These are phyloP conservation scores for Nemania sp. DNA, from an alignment of 2,329 filamentous ascomycete genomes.

Conservation along the genomic window DNA sequence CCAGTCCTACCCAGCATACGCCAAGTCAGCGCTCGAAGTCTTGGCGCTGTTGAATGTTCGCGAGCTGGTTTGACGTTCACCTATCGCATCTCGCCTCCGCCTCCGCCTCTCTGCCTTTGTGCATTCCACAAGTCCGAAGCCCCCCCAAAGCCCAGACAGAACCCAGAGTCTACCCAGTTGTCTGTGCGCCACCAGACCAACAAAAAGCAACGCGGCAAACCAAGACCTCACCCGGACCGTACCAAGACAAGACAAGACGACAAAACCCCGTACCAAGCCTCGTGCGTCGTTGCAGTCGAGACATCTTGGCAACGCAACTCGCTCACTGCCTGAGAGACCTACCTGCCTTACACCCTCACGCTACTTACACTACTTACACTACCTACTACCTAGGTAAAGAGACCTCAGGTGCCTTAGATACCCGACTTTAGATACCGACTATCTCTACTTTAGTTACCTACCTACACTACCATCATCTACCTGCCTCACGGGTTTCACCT, in stretches of 20 bases:
- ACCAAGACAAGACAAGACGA: too few relatives aligned
- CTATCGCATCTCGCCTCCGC: slow-evolving; percentile 17
- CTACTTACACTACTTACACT: too few relatives aligned
- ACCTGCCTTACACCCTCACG: too few relatives aligned
- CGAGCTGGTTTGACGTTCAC: slow-evolving; percentile 7
- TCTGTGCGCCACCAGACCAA: slow-evolving; percentile 9
- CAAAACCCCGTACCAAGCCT: slow-evolving; percentile 14
- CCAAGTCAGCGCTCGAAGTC: slow-evolving; percentile 20
- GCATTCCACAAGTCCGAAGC: slow-evolving; percentile 12
- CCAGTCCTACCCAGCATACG: background rate
- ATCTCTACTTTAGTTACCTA: too few relatives aligned
- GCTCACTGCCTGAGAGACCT: background rate
- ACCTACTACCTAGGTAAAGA: background rate
- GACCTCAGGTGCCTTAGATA: slow-evolving; percentile 1
- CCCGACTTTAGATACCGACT: background rate
- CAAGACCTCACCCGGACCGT: slow-evolving; percentile 16
- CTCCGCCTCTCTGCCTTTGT: background rate
- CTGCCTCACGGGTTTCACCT: too few relatives aligned
- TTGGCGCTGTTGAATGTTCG: slow-evolving; percentile 15
- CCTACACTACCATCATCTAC: too few relatives aligned
- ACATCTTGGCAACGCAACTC: slow-evolving; percentile 12
- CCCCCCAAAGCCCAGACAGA: too few relatives aligned
- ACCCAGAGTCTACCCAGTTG: background rate
- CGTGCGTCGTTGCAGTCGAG: slow-evolving; percentile 12
- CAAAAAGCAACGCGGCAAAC: slow-evolving; percentile 17